Evolutionary conservation across 2,329 filamentous ascomycete species (phyloP).

Genomic region (Penicillium nordicum): DNA sequence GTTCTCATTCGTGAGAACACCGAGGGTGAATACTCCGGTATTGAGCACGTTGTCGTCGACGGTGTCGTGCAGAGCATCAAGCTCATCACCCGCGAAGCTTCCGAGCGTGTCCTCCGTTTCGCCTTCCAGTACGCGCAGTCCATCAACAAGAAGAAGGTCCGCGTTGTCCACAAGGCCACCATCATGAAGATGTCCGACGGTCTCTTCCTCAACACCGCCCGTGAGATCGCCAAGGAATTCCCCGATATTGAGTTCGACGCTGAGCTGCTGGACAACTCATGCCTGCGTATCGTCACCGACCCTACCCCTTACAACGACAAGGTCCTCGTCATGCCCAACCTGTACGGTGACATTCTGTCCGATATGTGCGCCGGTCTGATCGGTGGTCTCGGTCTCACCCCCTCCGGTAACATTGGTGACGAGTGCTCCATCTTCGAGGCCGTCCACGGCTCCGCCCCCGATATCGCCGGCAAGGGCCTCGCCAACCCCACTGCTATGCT

Average conservation of each 20-base stretch:
- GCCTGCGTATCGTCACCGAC: constrained; percentile 97
- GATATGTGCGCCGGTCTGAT: constrained; percentile 99
- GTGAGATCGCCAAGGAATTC: constrained; percentile 89
- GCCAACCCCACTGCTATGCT: constrained; percentile 97
- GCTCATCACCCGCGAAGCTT: constrained; percentile 94
- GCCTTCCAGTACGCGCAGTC: constrained; percentile 97
- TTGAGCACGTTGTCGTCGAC: constrained; percentile 96
- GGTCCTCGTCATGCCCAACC: constrained; percentile 94
- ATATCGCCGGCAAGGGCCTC: constrained; percentile 92
- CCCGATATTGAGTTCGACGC: constrained; percentile 94
- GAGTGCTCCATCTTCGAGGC: constrained; percentile 99
- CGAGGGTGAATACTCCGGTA: constrained; percentile 98
- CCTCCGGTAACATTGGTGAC: constrained; percentile 97
- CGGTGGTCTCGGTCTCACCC: constrained; percentile 92
- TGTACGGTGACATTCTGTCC: constrained; percentile 98
- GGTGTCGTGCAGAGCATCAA: constrained; percentile 99
- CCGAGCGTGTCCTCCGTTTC: constrained; percentile 91
- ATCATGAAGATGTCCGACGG: constrained; percentile 99
- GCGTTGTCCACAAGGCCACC: constrained; percentile 98
- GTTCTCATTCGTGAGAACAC: constrained; percentile 99
- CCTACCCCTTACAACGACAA: constrained; percentile 97
- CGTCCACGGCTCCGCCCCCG: constrained; percentile 93
- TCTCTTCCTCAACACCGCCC: constrained; percentile 87
- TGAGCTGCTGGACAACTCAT: constrained; percentile 98
- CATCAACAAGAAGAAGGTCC: constrained; percentile 93